Evolutionary conservation across 805 yeast species (phyloP), one percentile per base, ranked within the genome.

Genomic region (Yarrowia porcina): DNA sequence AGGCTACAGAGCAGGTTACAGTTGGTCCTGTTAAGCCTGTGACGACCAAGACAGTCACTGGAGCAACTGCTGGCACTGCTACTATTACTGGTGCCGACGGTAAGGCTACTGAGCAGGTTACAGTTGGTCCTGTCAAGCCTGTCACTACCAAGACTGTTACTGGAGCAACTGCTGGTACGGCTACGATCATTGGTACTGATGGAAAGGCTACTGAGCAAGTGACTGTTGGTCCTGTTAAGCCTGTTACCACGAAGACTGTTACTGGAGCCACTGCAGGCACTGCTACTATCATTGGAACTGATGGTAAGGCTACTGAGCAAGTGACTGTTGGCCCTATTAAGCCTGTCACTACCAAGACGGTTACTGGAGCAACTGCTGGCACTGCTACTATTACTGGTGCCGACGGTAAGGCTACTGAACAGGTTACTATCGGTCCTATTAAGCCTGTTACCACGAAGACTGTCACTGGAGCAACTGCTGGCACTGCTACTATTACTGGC

Each of bases 351-450:
- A 44, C 35, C 8, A 18, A 28, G 35, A 44, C 35, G 4, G 18
- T 45, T 25, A 45, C 52, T 7, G 52, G 52, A 2, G 11, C 39
- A 11, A 36, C 44, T 11, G 20, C 44, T 39, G n/a, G 27, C 27
- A 13, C 27, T 20, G 27, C n/a, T 2, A 21, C 44, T 11, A 10
- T 18, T 8, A 20, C 44, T 4, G 44, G n/a, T 20, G n/a, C 23
- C n/a, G 50, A 44, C n/a, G 50, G 35, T 2, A 5, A 11, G 15
- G 21, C n/a, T 17, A 44, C 49, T 10, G 49, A 44, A 17, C 60
- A 47, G 20, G 73, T 67, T 60, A 67, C 68, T n/a, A 33, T 42
- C 10, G 49, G 32, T 42, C 32, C 50, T 4, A 17, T 35, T 17
- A 13, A 3, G 15, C 47, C 47, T 8, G 47, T 25, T 3, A 25